These are phyloP conservation scores for Pueraria montana DNA, from an alignment of 306 rosid species.

Conservation along the genomic window DNA sequence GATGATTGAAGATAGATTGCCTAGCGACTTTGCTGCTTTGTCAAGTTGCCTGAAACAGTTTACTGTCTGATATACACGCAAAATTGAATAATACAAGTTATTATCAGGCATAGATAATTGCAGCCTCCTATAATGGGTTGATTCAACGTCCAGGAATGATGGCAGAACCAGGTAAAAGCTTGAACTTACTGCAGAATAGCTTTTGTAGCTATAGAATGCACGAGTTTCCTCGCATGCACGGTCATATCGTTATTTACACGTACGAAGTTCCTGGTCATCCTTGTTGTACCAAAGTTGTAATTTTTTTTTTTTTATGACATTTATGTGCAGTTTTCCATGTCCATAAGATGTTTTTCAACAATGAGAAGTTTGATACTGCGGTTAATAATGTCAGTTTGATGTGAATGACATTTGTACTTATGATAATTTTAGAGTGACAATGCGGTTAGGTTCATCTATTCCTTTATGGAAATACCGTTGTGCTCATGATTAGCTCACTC, in stretches of 20 bases:
- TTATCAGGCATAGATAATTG: constrained; percentile 24
- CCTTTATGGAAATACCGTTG: neutral
- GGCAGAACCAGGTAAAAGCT: constrained; percentile 43
- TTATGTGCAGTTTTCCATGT: constrained; percentile 48
- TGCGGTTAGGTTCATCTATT: constrained; percentile 27
- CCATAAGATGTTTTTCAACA: constrained; percentile 36
- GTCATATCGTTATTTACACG: constrained; percentile 12
- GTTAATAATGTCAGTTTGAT: constrained; percentile 45
- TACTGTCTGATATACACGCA: constrained; percentile 27
- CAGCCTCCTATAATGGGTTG: constrained; percentile 20
- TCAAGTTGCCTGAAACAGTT: constrained; percentile 25
- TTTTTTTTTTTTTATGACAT: neutral
- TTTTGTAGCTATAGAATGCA: constrained; percentile 1
- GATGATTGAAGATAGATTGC: constrained; percentile 45
- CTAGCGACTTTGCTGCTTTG: neutral
- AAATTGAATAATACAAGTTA: constrained; percentile 18
- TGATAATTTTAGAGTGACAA: constrained; percentile 32
- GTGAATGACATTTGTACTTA: constrained; percentile 31
- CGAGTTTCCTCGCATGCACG: too few relatives aligned
- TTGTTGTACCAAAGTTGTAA: constrained; percentile 44
- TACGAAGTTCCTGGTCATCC: constrained; percentile 26
- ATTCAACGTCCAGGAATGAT: constrained; percentile 49
- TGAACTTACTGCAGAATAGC: constrained; percentile 42
- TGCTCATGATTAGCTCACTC: neutral
- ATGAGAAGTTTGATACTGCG: constrained; percentile 37